Base-by-base conservation (phyloP, 2,329 filamentous ascomycete genomes). In the Fusarium succisae region DNA sequence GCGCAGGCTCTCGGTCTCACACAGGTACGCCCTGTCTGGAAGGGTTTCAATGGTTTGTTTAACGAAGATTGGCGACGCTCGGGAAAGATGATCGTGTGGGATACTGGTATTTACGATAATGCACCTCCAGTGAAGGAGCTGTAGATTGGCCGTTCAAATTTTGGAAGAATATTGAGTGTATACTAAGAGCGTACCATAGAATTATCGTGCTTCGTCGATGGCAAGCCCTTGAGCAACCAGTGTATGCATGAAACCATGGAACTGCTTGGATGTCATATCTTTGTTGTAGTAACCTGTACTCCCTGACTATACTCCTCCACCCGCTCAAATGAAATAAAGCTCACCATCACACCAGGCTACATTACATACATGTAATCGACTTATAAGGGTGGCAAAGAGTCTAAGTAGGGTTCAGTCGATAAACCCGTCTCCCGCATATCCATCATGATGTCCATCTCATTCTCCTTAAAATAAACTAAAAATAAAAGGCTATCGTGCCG, bases 1-100 rank as follows among this genome's bases (percentile, higher is more conserved):
- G 84, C 84, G 4, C 80, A 77, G n/a, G 78, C 80, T 1, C 80
- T 87, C 35, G 84, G 83, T 6, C 82, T 87, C 30, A 64, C 55
- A n/a, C 73, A 75, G 63, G 77, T 88, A 15, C 83, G 69, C 18
- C 84, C 85, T 71, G 87, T 86, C 13, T 92, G 90, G 90, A 82
- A 83, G 44, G 86, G 83, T 6, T 89, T 86, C 81, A 92, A 92
- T 77, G 90, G 89, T 17, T 81, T 90, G 54, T 91, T 91, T 78
- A 89, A 89, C 72, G 90, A 92, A 78, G 90, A 92, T 78, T 86
- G 83, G 81, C 83, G 90, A 62, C 85, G 90, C 63, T 79, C 83
- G 5, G 90, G 90, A 2, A 83, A 84, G 70, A 82, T 92, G 72
- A 83, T 91, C 35, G 88, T 92, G 24, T 92, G 90, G 90, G 86